Conservation (phyloP, 2,329 filamentous ascomycete genomes). For the Chalara sp. region DNA sequence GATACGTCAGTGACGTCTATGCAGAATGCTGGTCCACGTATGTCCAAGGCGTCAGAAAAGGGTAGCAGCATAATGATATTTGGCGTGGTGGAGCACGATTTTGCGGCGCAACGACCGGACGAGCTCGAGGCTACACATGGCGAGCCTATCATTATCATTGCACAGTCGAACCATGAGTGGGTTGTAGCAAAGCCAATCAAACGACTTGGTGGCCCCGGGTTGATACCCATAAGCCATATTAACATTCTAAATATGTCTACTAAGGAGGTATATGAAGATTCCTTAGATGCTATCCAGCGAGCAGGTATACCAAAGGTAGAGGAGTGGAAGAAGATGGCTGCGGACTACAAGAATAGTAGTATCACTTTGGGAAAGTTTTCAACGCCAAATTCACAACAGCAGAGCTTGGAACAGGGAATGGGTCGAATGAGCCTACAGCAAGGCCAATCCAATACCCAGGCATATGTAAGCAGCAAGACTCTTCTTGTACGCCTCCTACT, state of each 20-base stretch:
- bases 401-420: conserved; percentile 56
- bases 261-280: conserved; percentile 73
- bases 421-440: conserved; percentile 72
- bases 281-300: conserved; percentile 75
- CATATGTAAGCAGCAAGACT: conserved; percentile 34
- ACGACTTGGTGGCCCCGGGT: conserved; percentile 83
- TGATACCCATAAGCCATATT: conserved; percentile 95
- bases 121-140: conserved; percentile 92
- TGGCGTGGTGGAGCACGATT: conserved; percentile 94
- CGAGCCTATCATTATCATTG: conserved; percentile 96
- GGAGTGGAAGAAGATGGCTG: conserved; percentile 99
- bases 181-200: conserved; percentile 99
- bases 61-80: conserved; percentile 87
- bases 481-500: background rate
- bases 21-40: conserved; percentile 28
- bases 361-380: conserved; percentile 93
- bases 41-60: conserved; percentile 37
- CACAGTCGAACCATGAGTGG: conserved; percentile 97
- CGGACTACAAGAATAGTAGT: conserved; percentile 98
- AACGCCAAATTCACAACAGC: conserved; percentile 39
- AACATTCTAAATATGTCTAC: conserved; percentile 93
- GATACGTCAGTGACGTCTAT: conserved; percentile 38
- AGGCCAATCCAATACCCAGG: conserved; percentile 41
- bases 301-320: conserved; percentile 93
- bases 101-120: conserved; percentile 89